Percentiles rank a stretch among this genome's conserved stretches.
Evolutionary conservation across 2,329 filamentous ascomycete genomes (phyloP).

Genomic region (Chalaropsis thielavioides): DNA sequence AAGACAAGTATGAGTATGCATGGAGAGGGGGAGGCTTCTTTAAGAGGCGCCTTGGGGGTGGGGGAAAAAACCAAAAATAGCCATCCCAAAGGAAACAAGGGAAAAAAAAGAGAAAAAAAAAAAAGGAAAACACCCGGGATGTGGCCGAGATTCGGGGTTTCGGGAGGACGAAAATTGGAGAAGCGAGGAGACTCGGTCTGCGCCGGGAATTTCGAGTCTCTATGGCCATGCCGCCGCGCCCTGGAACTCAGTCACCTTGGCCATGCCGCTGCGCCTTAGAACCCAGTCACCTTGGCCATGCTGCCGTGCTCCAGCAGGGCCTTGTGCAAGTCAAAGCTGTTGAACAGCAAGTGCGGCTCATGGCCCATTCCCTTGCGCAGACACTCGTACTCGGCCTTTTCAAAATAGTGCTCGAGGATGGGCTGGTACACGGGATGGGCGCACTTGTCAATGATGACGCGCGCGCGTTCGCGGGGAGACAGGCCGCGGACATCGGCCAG

Average conservation of each 20-base stretch:
- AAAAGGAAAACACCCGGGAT: not conserved
- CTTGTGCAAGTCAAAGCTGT: constrained; percentile 80
- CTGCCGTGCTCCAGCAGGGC: constrained; percentile 69
- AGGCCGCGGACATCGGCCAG: constrained; percentile 75
- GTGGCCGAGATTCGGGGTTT: not conserved
- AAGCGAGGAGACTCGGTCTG: not conserved
- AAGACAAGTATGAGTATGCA: not conserved
- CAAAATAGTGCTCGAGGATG: constrained; percentile 69
- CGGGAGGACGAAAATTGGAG: not conserved
- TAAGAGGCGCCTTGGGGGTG: no score
- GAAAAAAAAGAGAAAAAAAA: not conserved
- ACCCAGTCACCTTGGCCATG: constrained; percentile 57
- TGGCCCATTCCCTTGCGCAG: constrained; percentile 77
- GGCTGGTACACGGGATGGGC: constrained; percentile 73
- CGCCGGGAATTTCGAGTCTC: not conserved
- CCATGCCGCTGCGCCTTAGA: not conserved
- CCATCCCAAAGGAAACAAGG: not conserved
- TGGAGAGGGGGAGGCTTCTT: not conserved
- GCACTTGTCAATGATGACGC: constrained; percentile 77
- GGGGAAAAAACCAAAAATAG: not conserved
- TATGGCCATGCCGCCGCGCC: not conserved
- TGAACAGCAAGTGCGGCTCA: constrained; percentile 76
- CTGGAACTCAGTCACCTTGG: no score
- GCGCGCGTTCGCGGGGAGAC: constrained; percentile 62
- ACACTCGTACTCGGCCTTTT: constrained; percentile 76